Percentiles rank a stretch among this genome's conserved stretches.
phyloP scores from a whole-genome alignment of 2,329 filamentous ascomycete genomes.

The Penicillium decumbens region DNA sequence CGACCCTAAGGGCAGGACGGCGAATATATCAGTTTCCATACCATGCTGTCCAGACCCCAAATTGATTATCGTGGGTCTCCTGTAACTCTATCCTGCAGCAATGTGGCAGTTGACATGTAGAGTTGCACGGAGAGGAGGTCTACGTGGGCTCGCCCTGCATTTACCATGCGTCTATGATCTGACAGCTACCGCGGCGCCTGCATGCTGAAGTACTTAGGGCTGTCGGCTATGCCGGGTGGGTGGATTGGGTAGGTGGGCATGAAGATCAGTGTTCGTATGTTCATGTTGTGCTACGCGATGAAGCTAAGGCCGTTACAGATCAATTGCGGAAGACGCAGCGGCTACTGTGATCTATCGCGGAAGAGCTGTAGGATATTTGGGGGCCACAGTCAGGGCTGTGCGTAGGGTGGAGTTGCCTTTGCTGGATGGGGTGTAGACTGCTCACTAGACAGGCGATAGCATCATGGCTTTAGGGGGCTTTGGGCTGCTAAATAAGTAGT shows the following conservation, averaged over 20 bases:
- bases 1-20: background rate
- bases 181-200: conserved; percentile 8
- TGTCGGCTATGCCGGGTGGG: too few species aligned
- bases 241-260: background rate
- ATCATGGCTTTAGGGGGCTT: conserved; percentile 3
- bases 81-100: conserved; percentile 9
- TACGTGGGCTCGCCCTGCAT: conserved; percentile 7
- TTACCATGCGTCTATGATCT: conserved; percentile 5
- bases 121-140: conserved; percentile 6
- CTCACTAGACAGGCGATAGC: conserved; percentile 1
- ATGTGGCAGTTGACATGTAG: conserved; percentile 8
- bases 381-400: conserved; percentile 8
- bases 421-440: background rate
- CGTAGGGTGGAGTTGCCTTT: background rate
- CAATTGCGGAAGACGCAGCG: background rate
- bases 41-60: background rate
- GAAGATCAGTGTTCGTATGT: conserved; percentile 2
- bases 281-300: background rate
- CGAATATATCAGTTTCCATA: background rate
- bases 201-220: background rate
- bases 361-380: background rate
- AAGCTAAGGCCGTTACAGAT: background rate
- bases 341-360: conserved; percentile 7
- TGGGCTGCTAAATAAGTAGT: background rate
- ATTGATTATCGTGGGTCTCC: background rate